Evolutionary conservation across 768 basidiomycete species (phyloP), one percentile per base, ranked within the genome.

Genomic region (Antrodiella citrinella): DNA sequence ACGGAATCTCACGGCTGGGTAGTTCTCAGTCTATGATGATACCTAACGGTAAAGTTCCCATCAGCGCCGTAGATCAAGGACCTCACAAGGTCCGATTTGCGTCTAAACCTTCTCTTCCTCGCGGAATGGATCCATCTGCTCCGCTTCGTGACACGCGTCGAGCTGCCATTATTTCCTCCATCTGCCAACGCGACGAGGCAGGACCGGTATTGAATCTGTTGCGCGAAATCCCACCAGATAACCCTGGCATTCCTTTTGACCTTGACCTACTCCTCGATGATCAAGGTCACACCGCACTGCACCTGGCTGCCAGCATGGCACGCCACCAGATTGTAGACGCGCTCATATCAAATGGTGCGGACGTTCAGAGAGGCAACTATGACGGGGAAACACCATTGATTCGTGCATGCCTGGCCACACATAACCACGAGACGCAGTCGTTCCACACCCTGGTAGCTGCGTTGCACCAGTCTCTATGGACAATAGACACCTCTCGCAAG

Each of bases 331-430:
- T 77, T 26, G 77, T 90, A 15, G 77, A 80, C 21, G 78, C 81
- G 9, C 76, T 99, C 26, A 75, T 97, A 51, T 68, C 69, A 1
- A 72, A 75, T 43, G 92, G 93, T 24, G 91, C 94, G 1, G 94
- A 98, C 64, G 72, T 91, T 13, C 80, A 91, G 58, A 80, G 91
- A 5, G 96, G 96, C 1, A 98, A 98, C 67, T 85, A 84, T 62
- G 79, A 86, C 3, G 94, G 96, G 43, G 96, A 99, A 66, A 98
- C 95, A 0, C 85, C 96, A 1, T 78, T 99, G 24, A 90, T 96
- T 23, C 86, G 95, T 38, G 87, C 94, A 4, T 86, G 91, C 51
- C 77, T 98, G 51, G 84, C 94, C 7, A 92, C 90, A 20, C 84
- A 92, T 64, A 86, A 85, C 59, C 84, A 77, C 45, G 92, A 94